phyloP scores from a whole-genome alignment of 2,329 filamentous ascomycete genomes.

The Colletotrichum plurivorum region DNA sequence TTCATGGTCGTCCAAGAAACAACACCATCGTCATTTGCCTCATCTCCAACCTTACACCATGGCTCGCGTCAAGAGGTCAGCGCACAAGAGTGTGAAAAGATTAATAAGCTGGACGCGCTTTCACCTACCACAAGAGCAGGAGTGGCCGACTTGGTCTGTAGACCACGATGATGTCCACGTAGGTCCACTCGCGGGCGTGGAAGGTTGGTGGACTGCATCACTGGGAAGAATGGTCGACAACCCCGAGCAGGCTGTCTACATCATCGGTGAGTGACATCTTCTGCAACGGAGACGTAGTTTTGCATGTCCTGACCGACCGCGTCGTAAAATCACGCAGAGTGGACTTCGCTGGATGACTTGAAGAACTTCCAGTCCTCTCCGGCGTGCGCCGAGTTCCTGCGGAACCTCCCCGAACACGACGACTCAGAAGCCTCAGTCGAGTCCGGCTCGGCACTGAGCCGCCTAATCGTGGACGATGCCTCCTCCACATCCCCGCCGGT shows the following conservation, averaged over 20 bases:
- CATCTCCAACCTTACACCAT: background rate
- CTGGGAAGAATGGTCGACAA: slow-evolving; percentile 42
- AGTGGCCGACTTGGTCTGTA: slow-evolving; percentile 42
- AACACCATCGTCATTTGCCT: background rate
- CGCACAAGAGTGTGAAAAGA: background rate
- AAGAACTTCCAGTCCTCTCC: slow-evolving; percentile 41
- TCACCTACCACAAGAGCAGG: slow-evolving; percentile 41
- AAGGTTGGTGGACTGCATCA: slow-evolving; percentile 13
- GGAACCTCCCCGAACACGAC: slow-evolving; percentile 32
- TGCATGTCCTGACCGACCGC: too few relatives aligned
- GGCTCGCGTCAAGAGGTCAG: background rate
- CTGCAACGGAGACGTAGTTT: too few relatives aligned
- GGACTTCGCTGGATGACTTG: slow-evolving; percentile 35
- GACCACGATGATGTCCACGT: slow-evolving; percentile 34
- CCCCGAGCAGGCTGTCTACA: slow-evolving; percentile 42
- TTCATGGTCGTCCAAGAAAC: background rate
- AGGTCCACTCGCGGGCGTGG: slow-evolving; percentile 39
- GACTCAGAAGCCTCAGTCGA: background rate
- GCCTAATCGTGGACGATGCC: background rate
- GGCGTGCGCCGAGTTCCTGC: slow-evolving; percentile 42
- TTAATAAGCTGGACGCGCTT: slow-evolving; percentile 43
- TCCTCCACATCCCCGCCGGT: background rate
- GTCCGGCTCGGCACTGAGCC: background rate
- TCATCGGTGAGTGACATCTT: slow-evolving; percentile 38
- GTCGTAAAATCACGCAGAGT: slow-evolving; percentile 30